Evolutionary conservation across 768 basidiomycete species (phyloP).

Genomic region (Cystofilobasidium ferigula): DNA sequence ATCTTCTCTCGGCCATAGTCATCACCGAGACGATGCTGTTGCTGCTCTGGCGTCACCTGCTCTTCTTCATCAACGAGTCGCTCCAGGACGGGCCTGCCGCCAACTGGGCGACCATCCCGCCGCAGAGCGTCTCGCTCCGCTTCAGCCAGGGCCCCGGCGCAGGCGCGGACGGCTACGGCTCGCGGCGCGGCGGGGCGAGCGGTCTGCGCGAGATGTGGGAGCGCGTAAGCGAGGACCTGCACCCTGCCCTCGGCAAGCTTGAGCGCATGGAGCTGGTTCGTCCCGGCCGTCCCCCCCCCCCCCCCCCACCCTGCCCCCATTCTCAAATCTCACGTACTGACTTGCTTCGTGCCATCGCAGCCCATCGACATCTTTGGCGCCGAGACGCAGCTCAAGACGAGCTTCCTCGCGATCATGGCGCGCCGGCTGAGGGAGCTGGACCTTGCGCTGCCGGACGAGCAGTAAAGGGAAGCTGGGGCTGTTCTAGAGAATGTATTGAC

Average conservation of each 20-base stretch:
- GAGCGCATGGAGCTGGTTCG: slow-evolving; percentile 47
- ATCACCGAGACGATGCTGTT: slow-evolving; percentile 68
- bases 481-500: no score
- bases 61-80: slow-evolving; percentile 46
- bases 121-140: slow-evolving; percentile 23
- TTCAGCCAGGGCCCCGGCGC: slow-evolving; percentile 15
- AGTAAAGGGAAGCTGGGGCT: no score
- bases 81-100: slow-evolving; percentile 30
- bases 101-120: slow-evolving; percentile 27
- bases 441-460: slow-evolving; percentile 7
- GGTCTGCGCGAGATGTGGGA: slow-evolving; percentile 50
- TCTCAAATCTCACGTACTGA: background rate
- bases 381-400: slow-evolving; percentile 49
- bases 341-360: slow-evolving; percentile 10
- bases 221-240: slow-evolving; percentile 50
- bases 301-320: slow-evolving; percentile 22
- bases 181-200: slow-evolving; percentile 20
- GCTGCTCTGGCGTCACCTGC: slow-evolving; percentile 67
- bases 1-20: slow-evolving; percentile 41
- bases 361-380: slow-evolving; percentile 43
- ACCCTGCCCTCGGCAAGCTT: slow-evolving; percentile 49
- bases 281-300: slow-evolving; percentile 20
- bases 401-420: slow-evolving; percentile 66
- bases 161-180: background rate
- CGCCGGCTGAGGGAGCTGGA: slow-evolving; percentile 51